Evolutionary conservation across 2,329 filamentous ascomycete genomes (phyloP), one percentile per base, ranked within the genome.

Genomic region (Aspergillus japonicus): DNA sequence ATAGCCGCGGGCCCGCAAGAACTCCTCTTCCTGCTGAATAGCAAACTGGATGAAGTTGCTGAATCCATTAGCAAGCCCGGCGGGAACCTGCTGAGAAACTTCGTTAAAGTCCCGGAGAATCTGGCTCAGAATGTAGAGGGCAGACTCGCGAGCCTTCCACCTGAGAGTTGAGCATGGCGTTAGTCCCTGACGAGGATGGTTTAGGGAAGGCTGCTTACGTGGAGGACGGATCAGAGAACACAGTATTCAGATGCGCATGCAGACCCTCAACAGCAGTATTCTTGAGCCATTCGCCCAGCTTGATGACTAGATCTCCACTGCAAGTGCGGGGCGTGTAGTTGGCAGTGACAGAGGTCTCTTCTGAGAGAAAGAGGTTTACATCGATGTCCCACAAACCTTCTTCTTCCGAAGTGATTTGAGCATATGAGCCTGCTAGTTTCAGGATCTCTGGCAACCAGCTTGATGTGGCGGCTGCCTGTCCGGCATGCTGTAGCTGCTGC

Each of bases 381-480:
- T 99, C 95, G 63, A 97, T 92, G 68, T 97, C 92, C 95, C 95
- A 99, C 10, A 99, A 79, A 7, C 91, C 92, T 77, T 97, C 92
- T 71, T 98, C 95, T 74, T 99, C 95, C 29, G 87, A 88, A 2
- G 90, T 93, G 68, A 99, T 96, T 65, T 94, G 91, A 12, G 92
- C 89, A 76, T 96, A 98, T 1, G 88, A 87, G 21, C 92, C 87
- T 10, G 92, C 86, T 65, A 97, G 84, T 73, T 89, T 90, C 86
- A 97, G 90, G 21, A 97, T 87, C 69, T 96, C 90, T 35, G 90
- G 83, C 66, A 97, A 84, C 94, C 94, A 98, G 7, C 87, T 86
- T 2, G 88, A 87, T 10, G 86, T 83, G 58, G 86, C 83, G 2
- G 85, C 84, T 29, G 82, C 81, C 53, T 82, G 79, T 59, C 86